Percentiles rank a stretch among this genome's conserved stretches.
These are phyloP conservation scores for Dactylellina leptospora DNA, from an alignment of 2,329 filamentous ascomycete genomes.

Conservation along the genomic window DNA sequence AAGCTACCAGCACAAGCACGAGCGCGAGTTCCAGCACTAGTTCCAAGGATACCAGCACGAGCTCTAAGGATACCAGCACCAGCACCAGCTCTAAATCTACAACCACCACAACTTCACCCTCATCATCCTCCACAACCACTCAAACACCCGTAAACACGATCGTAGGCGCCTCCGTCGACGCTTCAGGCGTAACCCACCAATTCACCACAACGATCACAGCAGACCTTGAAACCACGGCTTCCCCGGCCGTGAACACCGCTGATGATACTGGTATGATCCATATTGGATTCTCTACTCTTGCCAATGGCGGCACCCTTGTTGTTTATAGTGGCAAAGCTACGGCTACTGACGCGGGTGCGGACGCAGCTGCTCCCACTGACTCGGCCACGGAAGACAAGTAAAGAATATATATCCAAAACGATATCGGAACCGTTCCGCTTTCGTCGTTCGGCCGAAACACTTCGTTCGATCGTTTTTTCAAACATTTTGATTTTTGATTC, in stretches of 20 bases:
- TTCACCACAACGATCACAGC: background rate
- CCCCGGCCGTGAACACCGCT: background rate
- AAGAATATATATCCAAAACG: background rate
- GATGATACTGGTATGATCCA: background rate
- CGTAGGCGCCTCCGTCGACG: background rate
- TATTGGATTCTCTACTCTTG: background rate
- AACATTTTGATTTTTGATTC: no score
- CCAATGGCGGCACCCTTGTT: background rate
- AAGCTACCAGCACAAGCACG: background rate
- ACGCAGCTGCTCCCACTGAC: background rate
- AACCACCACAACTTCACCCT: background rate
- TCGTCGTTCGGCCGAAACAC: no score
- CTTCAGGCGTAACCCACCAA: background rate
- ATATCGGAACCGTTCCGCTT: no score
- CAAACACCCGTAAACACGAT: background rate
- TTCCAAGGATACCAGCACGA: no score
- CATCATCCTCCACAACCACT: background rate
- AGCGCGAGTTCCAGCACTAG: no score
- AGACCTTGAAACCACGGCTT: background rate
- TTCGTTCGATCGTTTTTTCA: no score
- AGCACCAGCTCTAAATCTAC: background rate
- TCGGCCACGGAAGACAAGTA: no score
- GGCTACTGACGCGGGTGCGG: background rate
- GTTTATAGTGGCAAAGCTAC: background rate
- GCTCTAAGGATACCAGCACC: background rate